Conservation (phyloP, 1,139 yeast species). For the Taphrina sp. region DNA sequence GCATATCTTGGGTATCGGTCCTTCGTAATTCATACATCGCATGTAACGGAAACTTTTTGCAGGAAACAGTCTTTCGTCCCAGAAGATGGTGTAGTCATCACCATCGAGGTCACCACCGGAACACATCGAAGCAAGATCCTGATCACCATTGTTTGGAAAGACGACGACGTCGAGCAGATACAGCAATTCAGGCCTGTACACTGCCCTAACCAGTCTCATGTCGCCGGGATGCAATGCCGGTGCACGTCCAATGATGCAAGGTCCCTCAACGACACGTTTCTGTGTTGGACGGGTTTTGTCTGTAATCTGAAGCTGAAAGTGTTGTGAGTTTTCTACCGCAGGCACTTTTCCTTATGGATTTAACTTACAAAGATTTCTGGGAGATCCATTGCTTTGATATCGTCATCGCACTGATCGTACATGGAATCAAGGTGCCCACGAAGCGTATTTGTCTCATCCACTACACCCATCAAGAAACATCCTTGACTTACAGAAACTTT, state of each 20-base stretch:
- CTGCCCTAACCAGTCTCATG: slow-evolving; percentile 34
- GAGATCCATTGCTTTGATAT: slow-evolving; percentile 11
- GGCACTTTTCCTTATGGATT: too few relatives aligned
- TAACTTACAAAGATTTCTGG: slow-evolving; percentile 32
- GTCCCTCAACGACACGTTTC: slow-evolving; percentile 27
- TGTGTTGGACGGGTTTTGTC: not conserved
- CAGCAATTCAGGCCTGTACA: slow-evolving; percentile 23
- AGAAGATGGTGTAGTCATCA: slow-evolving; percentile 34
- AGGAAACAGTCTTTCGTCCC: slow-evolving; percentile 35
- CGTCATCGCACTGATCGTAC: slow-evolving; percentile 14
- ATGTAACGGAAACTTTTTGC: slow-evolving; percentile 28
- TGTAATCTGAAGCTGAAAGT: slow-evolving; percentile 16
- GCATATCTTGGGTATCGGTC: not conserved
- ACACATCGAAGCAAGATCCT: slow-evolving; percentile 35
- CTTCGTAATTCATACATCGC: slow-evolving; percentile 26
- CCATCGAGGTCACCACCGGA: slow-evolving; percentile 37
- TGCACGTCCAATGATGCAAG: slow-evolving; percentile 33
- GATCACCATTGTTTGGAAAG: slow-evolving; percentile 32
- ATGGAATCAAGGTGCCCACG: slow-evolving; percentile 30
- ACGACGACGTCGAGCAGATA: slow-evolving; percentile 34
- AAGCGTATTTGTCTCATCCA: slow-evolving; percentile 32
- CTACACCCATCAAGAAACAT: slow-evolving; percentile 34
- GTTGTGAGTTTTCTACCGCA: too few relatives aligned
- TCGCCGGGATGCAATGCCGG: slow-evolving; percentile 36
- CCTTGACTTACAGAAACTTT: slow-evolving; percentile 29